Evolutionary conservation across 208 protist genomes (phyloP).

Genomic region (Leishmania mexicana): DNA sequence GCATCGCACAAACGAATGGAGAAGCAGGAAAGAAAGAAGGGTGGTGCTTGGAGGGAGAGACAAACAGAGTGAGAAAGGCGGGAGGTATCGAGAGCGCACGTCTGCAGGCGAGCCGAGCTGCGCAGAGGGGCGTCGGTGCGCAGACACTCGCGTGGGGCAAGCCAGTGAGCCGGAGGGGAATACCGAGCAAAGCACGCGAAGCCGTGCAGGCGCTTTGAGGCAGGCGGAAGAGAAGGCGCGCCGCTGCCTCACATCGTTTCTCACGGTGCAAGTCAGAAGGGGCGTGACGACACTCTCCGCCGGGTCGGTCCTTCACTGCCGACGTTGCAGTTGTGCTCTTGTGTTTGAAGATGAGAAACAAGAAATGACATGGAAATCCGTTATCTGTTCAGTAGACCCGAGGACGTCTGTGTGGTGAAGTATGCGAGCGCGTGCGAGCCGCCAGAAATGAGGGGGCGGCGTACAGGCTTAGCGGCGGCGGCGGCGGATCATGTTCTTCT

Average conservation of each 20-base stretch:
- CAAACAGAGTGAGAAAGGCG: background rate
- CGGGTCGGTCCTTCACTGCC: background rate
- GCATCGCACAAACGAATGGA: background rate
- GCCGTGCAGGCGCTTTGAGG: background rate
- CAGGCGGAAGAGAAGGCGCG: background rate
- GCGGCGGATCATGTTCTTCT: constrained; percentile 98
- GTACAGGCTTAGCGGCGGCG: constrained; percentile 95
- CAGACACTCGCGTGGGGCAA: background rate
- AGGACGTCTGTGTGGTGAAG: background rate
- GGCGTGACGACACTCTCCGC: background rate
- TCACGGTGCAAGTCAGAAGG: background rate
- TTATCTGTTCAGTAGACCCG: constrained; percentile 18
- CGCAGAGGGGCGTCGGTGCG: background rate
- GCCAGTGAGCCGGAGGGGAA: background rate
- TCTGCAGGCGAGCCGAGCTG: background rate
- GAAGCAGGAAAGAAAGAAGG: background rate
- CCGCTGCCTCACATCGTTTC: background rate
- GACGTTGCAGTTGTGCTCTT: background rate
- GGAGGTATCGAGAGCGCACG: background rate
- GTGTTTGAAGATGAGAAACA: constrained; percentile 6
- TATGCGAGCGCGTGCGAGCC: background rate
- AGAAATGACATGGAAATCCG: constrained; percentile 6
- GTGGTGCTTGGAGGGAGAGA: background rate
- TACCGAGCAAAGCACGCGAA: background rate
- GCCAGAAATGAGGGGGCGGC: background rate